Evolutionary conservation across 2,329 filamentous ascomycete species (phyloP).

Genomic region (Emericellopsis cladophorae): DNA sequence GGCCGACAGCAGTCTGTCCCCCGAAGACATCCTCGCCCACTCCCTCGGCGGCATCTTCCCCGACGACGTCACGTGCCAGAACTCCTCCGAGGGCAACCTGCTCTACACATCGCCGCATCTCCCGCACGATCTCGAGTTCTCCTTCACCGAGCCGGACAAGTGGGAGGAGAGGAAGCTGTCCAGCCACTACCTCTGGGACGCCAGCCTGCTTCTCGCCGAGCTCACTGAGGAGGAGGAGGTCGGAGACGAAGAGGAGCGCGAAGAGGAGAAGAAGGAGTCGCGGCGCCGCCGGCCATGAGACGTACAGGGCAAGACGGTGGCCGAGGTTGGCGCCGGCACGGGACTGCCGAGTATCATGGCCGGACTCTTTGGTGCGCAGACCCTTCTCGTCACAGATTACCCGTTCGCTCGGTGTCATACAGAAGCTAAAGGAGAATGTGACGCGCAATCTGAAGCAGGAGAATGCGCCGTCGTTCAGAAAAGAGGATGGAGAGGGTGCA

Average conservation of each 20-base stretch:
- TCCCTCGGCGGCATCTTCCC: constrained; percentile 53
- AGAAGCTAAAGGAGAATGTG: constrained; percentile 46
- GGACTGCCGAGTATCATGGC: constrained; percentile 39
- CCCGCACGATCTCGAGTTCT: constrained; percentile 28
- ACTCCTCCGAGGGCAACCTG: constrained; percentile 50
- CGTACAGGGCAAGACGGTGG: constrained; percentile 34
- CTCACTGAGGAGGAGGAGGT: constrained; percentile 40
- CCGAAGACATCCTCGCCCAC: constrained; percentile 48
- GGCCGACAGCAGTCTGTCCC: constrained; percentile 9
- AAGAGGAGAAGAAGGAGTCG: constrained; percentile 2
- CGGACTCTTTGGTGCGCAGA: constrained; percentile 29
- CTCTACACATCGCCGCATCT: constrained; percentile 44
- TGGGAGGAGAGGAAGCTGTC: constrained; percentile 49
- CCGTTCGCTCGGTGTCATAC: constrained; percentile 46
- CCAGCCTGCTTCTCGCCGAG: constrained; percentile 41
- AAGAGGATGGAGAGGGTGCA: background rate
- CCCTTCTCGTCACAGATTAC: constrained; percentile 55
- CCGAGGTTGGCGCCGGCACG: constrained; percentile 59
- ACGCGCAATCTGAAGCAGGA: constrained; percentile 29
- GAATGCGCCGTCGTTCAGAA: constrained; percentile 13
- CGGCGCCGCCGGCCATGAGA: constrained; percentile 18
- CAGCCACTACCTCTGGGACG: constrained; percentile 65
- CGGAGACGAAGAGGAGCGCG: constrained; percentile 3
- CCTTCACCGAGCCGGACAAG: constrained; percentile 31
- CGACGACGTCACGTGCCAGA: constrained; percentile 52